Conservation (phyloP, 2,329 filamentous ascomycete genomes). For the Madurella mycetomatis region DNA sequence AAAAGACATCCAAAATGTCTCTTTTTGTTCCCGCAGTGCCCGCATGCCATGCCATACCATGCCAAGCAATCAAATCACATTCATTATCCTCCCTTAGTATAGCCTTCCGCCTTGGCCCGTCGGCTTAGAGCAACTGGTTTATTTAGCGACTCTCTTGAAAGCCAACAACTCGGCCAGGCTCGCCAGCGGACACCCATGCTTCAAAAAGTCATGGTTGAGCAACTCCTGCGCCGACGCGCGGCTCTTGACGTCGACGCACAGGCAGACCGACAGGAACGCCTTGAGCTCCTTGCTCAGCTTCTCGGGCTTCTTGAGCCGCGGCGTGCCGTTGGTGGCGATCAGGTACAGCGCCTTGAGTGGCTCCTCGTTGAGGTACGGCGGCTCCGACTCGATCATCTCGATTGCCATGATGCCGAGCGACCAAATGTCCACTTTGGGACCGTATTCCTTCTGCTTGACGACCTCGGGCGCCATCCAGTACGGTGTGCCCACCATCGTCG, state of each 20-base stretch:
- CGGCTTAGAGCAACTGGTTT: conserved; percentile 20
- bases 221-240: conserved; percentile 88
- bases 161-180: conserved; percentile 83
- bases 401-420: conserved; percentile 99
- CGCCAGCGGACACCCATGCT: conserved; percentile 77
- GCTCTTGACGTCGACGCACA: conserved; percentile 94
- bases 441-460: conserved; percentile 98
- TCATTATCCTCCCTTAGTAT: neutral
- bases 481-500: conserved; percentile 97
- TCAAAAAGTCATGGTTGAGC: conserved; percentile 87
- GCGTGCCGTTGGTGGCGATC: conserved; percentile 96
- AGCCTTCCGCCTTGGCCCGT: neutral
- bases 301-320: conserved; percentile 94
- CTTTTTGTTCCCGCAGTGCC: neutral
- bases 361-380: conserved; percentile 96
- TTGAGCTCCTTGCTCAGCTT: conserved; percentile 97
- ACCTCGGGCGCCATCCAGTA: conserved; percentile 99
- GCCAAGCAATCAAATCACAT: neutral
- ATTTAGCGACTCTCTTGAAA: conserved; percentile 74
- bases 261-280: conserved; percentile 90
- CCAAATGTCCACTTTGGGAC: conserved; percentile 98
- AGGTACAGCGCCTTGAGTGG: conserved; percentile 95
- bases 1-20: conserved; percentile 15
- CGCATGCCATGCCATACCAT: neutral
- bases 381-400: conserved; percentile 99